These are phyloP conservation scores for Fraxinus ornus DNA, from an alignment of 305 asterid species.

Conservation along the genomic window DNA sequence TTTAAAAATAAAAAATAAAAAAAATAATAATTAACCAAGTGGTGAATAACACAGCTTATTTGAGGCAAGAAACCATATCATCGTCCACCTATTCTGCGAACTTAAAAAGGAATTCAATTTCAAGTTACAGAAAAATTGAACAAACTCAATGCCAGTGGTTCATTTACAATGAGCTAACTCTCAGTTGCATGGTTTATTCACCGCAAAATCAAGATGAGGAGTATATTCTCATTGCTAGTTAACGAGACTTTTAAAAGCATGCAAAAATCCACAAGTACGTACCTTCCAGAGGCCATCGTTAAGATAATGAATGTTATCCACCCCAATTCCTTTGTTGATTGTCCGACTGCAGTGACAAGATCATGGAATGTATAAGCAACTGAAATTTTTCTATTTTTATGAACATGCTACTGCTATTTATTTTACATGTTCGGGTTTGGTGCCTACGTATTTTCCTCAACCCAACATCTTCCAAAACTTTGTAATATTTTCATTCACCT, in stretches of 20 bases:
- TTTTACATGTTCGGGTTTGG: not conserved
- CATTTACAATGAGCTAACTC: not conserved
- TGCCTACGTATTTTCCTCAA: not conserved
- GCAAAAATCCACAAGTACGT: slow-evolving; percentile 1
- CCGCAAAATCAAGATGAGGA: not conserved
- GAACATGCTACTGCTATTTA: not conserved
- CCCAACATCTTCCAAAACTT: not conserved
- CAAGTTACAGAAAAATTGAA: not conserved
- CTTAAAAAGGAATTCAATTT: not conserved
- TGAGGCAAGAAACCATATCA: not conserved
- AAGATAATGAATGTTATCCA: slow-evolving; percentile 97
- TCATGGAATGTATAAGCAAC: slow-evolving; percentile 18
- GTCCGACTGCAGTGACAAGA: slow-evolving; percentile 54
- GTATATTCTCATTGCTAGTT: not conserved
- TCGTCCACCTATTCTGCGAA: not conserved
- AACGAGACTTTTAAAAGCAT: not conserved
- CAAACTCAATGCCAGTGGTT: not conserved
- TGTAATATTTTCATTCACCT: not conserved
- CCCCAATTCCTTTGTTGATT: slow-evolving; percentile 94
- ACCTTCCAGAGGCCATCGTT: slow-evolving; percentile 99
- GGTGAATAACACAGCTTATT: not conserved
- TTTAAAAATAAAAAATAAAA: not conserved
- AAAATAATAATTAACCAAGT: not conserved
- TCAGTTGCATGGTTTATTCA: not conserved
- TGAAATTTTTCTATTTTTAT: not conserved